Percentiles rank a stretch among this genome's conserved stretches.
Conservation (phyloP, 768 basidiomycete genomes). For the Leccinum longicurvipes region DNA sequence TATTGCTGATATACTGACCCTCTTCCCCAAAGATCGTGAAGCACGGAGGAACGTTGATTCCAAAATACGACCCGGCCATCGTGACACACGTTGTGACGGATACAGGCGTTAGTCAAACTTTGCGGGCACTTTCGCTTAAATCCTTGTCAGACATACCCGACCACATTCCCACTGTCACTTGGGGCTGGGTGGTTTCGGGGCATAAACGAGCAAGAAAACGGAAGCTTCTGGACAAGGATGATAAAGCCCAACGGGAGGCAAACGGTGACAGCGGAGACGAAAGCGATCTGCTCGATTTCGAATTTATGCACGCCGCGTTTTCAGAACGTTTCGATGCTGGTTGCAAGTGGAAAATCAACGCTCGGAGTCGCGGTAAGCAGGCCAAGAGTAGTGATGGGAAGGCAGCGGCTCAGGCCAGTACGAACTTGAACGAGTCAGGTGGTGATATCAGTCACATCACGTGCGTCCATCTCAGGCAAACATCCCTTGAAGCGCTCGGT, state of each 20-base stretch:
- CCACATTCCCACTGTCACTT: slow-evolving; percentile 61
- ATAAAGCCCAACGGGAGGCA: slow-evolving; percentile 13
- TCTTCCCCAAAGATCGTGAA: slow-evolving; percentile 48
- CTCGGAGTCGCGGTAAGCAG: slow-evolving; percentile 1
- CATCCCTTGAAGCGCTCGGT: not conserved
- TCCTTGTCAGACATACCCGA: slow-evolving; percentile 54
- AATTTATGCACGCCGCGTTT: slow-evolving; percentile 49
- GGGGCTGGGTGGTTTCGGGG: slow-evolving; percentile 56
- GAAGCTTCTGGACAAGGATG: slow-evolving; percentile 3
- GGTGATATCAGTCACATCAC: slow-evolving; percentile 46
- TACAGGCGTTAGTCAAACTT: slow-evolving; percentile 22
- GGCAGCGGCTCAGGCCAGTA: not conserved
- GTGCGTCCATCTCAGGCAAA: slow-evolving; percentile 32
- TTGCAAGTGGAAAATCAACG: slow-evolving; percentile 17
- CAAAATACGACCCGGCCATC: slow-evolving; percentile 49
- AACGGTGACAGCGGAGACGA: slow-evolving; percentile 2
- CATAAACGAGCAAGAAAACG: slow-evolving; percentile 25
- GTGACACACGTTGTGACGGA: slow-evolving; percentile 73
- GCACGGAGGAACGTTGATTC: slow-evolving; percentile 59
- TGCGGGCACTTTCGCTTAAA: slow-evolving; percentile 47
- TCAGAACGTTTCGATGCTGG: slow-evolving; percentile 46
- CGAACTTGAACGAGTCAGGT: slow-evolving; percentile 3
- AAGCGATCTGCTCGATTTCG: slow-evolving; percentile 29
- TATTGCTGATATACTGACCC: slow-evolving; percentile 2
- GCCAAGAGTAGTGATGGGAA: not conserved